Evolutionary conservation across 768 basidiomycete genomes (phyloP), one percentile per base, ranked within the genome.

Genomic region (Cyclocybe cylindracea): DNA sequence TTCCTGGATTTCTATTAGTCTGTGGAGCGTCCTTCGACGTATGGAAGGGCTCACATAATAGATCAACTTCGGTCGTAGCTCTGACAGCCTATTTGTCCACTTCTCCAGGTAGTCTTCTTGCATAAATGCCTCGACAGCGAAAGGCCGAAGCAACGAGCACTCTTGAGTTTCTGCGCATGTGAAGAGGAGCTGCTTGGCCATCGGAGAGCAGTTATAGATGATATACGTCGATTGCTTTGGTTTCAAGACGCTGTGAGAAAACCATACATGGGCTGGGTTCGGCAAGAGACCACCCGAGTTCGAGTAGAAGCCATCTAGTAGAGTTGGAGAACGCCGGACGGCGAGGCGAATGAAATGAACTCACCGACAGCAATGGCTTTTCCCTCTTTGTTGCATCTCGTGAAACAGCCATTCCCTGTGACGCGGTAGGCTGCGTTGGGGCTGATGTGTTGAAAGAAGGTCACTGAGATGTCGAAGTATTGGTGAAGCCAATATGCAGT

Each of bases 241-340:
- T 38, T 40, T 14, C 13, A 13, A 9, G 5, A 49, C 5, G 32
- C 41, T 10, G 39, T 49, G 48, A 13, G 11, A 11, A 32, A 49
- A 49, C 48, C 48, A 49, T 4, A 41, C 48, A 49, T 41, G 48
- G 16, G 29, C 29, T 38, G 37, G 24, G 24, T 24, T 24, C 24
- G 24, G 24, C 24, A 24, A 24, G 24, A 24, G 24, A 24, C 24
- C 24, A 24, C 24, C 24, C 24, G 24, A 24, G 24, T 24, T 24
- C 24, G 24, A 24, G 24, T 24, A 24, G 24, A 24, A 24, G 5
- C 24, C 24, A 5, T 24, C 24, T 24, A 24, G 24, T 24, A 24
- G 24, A 24, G 24, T 24, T 24, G 24, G 24, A 24, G 24, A 24
- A 5, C 5, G 24, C 3, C 24, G 5, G 24, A 24, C 24, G 24